phyloP scores from a whole-genome alignment of 768 basidiomycete genomes.

The Punctularia strigosozonata region DNA sequence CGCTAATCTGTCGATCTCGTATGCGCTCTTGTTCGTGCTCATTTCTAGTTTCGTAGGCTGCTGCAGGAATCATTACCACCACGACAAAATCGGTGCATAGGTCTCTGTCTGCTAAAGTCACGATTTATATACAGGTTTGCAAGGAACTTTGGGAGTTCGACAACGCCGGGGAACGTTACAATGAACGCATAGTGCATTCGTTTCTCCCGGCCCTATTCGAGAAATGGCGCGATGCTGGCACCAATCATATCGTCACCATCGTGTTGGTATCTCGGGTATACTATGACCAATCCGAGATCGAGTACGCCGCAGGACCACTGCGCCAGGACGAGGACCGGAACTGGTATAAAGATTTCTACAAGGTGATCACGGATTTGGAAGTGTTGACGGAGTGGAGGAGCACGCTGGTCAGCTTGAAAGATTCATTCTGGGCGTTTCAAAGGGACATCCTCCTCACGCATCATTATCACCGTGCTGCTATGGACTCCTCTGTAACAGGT shows the following conservation, averaged over 20 bases:
- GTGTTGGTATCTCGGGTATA: slow-evolving; percentile 89
- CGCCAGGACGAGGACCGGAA: slow-evolving; percentile 59
- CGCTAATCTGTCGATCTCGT: slow-evolving; percentile 5
- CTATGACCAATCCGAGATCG: slow-evolving; percentile 72
- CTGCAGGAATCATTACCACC: slow-evolving; percentile 66
- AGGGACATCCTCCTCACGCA: slow-evolving; percentile 84
- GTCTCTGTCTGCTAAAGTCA: slow-evolving; percentile 83
- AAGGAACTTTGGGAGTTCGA: slow-evolving; percentile 95
- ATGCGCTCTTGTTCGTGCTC: not conserved
- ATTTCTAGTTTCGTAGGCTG: slow-evolving; percentile 1
- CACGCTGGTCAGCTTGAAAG: slow-evolving; percentile 77
- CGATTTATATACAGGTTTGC: slow-evolving; percentile 94
- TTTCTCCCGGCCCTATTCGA: slow-evolving; percentile 85
- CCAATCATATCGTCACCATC: slow-evolving; percentile 90
- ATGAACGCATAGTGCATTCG: slow-evolving; percentile 96
- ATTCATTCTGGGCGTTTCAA: slow-evolving; percentile 85
- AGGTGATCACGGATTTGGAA: slow-evolving; percentile 89
- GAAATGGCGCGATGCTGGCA: slow-evolving; percentile 73
- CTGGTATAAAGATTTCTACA: slow-evolving; percentile 95
- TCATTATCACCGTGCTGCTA: slow-evolving; percentile 74
- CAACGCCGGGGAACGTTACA: slow-evolving; percentile 90
- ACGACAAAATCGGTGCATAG: slow-evolving; percentile 85
- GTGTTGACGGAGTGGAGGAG: slow-evolving; percentile 81
- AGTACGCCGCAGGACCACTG: slow-evolving; percentile 76
- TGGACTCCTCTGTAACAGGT: slow-evolving; percentile 27